Base-by-base conservation (phyloP, 805 yeast species). In the Candida gorgasii region DNA sequence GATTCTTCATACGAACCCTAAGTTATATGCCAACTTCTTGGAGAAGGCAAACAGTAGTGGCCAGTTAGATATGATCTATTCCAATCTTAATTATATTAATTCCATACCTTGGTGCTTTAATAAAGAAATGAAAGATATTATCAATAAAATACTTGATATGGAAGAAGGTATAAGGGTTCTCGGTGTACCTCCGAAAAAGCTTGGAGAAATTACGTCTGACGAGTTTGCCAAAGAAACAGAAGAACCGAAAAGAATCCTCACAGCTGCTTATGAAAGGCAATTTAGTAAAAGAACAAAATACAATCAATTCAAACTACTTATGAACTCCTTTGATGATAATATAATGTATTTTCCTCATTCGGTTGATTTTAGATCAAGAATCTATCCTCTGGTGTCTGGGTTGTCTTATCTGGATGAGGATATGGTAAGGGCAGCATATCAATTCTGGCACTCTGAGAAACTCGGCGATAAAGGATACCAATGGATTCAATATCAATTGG, bases 401-500 rank as follows among this genome's bases (percentile, higher is more conserved):
- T 46, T 70, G 22, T 54, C 65, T 3, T 68, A 67, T 40, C 64
- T 69, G 30, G 59, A 57, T 29, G 68, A 63, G 28, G 76, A 71
- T 41, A 41, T 59, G 36, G 51, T 59, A 0, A 48, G 76, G 12
- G 52, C 65, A 0, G 44, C 65, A 12, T 47, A 70, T 45, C 61
- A 61, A 61, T 69, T 69, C 43, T 69, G 73, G 72, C 47, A 63
- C 6, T 51, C 64, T 3, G 52, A 59, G 36, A 65, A 65, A 1
- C 51, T 71, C 9, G 75, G 75, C 0, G n/a, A 36, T 0, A 22
- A 50, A 8, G 75, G 76, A 0, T 60, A 53, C 28, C 45, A 52
- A 30, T 70, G 75, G 75, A 43, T 71, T 7, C 55, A 61, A 26
- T 69, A 67, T 46, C 75, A 70, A 28, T 42, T 70, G 20, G 71